A percentile compares a stretch with the other conserved stretches of the same genome.
phyloP scores from a whole-genome alignment of 495 filamentous ascomycete species.

The Penicillium canariense region DNA sequence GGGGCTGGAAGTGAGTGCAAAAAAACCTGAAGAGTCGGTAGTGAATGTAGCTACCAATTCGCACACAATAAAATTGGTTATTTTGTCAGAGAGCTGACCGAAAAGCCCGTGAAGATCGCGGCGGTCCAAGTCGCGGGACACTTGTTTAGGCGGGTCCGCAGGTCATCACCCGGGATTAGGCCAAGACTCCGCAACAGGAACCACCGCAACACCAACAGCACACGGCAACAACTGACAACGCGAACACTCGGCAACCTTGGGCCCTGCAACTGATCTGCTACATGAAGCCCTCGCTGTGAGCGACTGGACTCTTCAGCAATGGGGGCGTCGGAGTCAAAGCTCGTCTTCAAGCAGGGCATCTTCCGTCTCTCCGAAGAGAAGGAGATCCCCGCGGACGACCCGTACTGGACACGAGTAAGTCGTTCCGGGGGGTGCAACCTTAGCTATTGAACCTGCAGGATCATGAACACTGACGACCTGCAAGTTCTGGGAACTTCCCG shows the following conservation, averaged over 20 bases:
- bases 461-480: constrained; percentile 1
- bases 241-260: neutral
- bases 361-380: constrained; percentile 92
- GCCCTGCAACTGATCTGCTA: constrained; percentile 13
- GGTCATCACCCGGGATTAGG: constrained; percentile 5
- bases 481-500: constrained; percentile 97
- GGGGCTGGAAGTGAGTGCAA: neutral
- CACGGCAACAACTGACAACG: constrained; percentile 9
- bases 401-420: constrained; percentile 86
- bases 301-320: constrained; percentile 50
- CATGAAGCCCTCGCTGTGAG: constrained; percentile 31
- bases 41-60: too few relatives aligned
- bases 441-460: neutral
- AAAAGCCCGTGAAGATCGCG: neutral
- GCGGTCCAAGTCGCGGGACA: neutral
- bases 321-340: constrained; percentile 99
- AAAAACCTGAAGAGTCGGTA: too few relatives aligned
- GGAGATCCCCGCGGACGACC: constrained; percentile 82
- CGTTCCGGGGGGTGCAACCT: neutral
- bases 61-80: too few relatives aligned
- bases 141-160: constrained; percentile 12
- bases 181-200: constrained; percentile 21
- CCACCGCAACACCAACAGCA: constrained; percentile 16
- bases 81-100: neutral
- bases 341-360: constrained; percentile 98